Evolutionary conservation across 257 asterid genomes (phyloP).

Genomic region (Linderniella brevidens): DNA sequence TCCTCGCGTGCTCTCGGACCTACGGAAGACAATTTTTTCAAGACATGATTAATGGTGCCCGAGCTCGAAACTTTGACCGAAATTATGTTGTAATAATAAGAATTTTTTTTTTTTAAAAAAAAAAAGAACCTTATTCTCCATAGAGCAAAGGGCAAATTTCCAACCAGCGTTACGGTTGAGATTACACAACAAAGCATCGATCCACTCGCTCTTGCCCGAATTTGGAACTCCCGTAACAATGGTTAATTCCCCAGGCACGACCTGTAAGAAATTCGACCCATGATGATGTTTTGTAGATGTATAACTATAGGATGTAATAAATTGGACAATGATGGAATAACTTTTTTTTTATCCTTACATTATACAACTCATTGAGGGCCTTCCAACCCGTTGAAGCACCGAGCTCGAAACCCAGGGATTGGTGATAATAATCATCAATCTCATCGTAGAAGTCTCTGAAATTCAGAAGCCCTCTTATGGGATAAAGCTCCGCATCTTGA

Average conservation of each 20-base stretch:
- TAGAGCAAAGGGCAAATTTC: constrained; percentile 93
- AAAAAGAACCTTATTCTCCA: constrained; percentile 74
- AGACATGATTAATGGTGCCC: background rate
- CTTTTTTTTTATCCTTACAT: constrained; percentile 27
- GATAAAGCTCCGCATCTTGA: constrained; percentile 81
- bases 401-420: constrained; percentile 60
- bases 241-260: constrained; percentile 93
- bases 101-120: too few relatives aligned
- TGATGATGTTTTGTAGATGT: background rate
- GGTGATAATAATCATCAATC: constrained; percentile 75
- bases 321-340: too few relatives aligned
- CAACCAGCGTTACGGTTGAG: constrained; percentile 76
- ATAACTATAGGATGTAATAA: too few relatives aligned
- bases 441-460: constrained; percentile 56
- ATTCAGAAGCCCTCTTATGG: constrained; percentile 73
- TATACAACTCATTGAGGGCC: constrained; percentile 57
- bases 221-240: constrained; percentile 94
- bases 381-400: constrained; percentile 98
- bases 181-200: constrained; percentile 91
- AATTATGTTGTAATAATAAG: too few relatives aligned
- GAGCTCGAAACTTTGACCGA: background rate
- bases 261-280: constrained; percentile 27
- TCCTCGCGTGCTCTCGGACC: constrained; percentile 97
- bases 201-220: constrained; percentile 99
- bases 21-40: constrained; percentile 8